A percentile compares a stretch with the other conserved stretches of the same genome.
These are phyloP conservation scores for Naganishia sp. DNA, from an alignment of 1,284 basidiomycete species.

Conservation along the genomic window DNA sequence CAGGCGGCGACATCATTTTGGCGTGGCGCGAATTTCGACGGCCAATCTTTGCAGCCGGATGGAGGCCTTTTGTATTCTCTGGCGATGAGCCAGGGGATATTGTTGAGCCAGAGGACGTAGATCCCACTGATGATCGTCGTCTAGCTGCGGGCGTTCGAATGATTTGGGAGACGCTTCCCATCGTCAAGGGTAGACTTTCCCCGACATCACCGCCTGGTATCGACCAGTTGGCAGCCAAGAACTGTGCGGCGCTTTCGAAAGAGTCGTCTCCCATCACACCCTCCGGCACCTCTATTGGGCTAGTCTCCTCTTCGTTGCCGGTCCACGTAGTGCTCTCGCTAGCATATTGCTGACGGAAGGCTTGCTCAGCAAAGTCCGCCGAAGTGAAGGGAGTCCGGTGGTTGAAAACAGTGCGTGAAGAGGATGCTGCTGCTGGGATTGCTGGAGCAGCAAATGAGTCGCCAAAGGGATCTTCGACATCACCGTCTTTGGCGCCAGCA, in stretches of 20 bases:
- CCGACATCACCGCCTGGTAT: conserved; percentile 46
- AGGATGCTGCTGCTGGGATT: conserved; percentile 18
- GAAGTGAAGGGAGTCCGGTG: conserved; percentile 29
- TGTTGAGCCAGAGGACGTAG: conserved; percentile 12
- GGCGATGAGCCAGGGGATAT: conserved; percentile 28
- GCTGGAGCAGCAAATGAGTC: conserved; percentile 36
- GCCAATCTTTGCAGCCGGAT: conserved; percentile 32
- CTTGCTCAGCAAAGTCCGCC: conserved; percentile 34
- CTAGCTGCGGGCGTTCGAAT: conserved; percentile 2
- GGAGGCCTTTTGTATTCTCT: conserved; percentile 17
- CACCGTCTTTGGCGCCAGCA: conserved; percentile 14
- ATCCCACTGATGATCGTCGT: conserved; percentile 4
- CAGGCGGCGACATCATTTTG: conserved; percentile 45
- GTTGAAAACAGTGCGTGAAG: conserved; percentile 15
- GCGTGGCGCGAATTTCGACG: conserved; percentile 19
- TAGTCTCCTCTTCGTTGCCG: conserved; percentile 11
- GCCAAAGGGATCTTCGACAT: conserved; percentile 49
- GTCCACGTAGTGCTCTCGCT: conserved; percentile 22
- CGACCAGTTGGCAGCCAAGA: conserved; percentile 40
- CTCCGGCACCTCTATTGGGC: conserved; percentile 27
- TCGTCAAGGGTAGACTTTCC: conserved; percentile 46
- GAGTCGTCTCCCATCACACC: conserved; percentile 40
- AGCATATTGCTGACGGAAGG: conserved; percentile 27
- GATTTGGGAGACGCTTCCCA: conserved; percentile 8
- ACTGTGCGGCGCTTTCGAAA: conserved; percentile 37